phyloP scores from a whole-genome alignment of 2,329 filamentous ascomycete species.

The Neonectria neomacrospora region DNA sequence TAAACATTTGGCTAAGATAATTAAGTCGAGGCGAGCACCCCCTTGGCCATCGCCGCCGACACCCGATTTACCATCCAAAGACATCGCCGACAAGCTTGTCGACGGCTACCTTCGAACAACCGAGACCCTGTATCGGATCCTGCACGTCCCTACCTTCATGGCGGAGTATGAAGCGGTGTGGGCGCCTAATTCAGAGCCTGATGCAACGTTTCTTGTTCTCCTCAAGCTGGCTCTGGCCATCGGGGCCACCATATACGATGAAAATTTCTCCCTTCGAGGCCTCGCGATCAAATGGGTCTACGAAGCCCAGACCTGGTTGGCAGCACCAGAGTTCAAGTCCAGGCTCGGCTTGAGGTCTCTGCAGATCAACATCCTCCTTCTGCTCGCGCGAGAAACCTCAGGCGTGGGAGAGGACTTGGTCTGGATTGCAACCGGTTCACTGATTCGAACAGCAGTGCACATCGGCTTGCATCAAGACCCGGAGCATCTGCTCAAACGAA shows the following conservation, averaged over 20 bases:
- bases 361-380: slow-evolving; percentile 58
- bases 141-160: slow-evolving; percentile 63
- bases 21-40: slow-evolving; percentile 62
- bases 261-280: slow-evolving; percentile 59
- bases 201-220: slow-evolving; percentile 63
- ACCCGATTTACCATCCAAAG: slow-evolving; percentile 58
- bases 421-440: slow-evolving; percentile 58
- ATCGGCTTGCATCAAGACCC: slow-evolving; percentile 65
- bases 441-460: slow-evolving; percentile 57
- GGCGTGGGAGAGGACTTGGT: slow-evolving; percentile 57
- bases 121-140: slow-evolving; percentile 60
- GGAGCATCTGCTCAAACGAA: slow-evolving; percentile 49
- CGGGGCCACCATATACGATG: slow-evolving; percentile 63
- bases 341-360: slow-evolving; percentile 61
- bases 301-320: slow-evolving; percentile 66
- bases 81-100: slow-evolving; percentile 59
- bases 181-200: slow-evolving; percentile 45
- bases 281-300: slow-evolving; percentile 67
- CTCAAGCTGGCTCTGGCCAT: slow-evolving; percentile 69
- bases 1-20: slow-evolving; percentile 62
- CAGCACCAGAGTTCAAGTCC: slow-evolving; percentile 64
- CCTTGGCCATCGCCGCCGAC: slow-evolving; percentile 58
- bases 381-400: slow-evolving; percentile 54
- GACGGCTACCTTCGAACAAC: slow-evolving; percentile 60
- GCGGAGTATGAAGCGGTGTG: slow-evolving; percentile 63